These are phyloP conservation scores for Ceriops zippeliana DNA, from an alignment of 345 rosid species.

Conservation along the genomic window DNA sequence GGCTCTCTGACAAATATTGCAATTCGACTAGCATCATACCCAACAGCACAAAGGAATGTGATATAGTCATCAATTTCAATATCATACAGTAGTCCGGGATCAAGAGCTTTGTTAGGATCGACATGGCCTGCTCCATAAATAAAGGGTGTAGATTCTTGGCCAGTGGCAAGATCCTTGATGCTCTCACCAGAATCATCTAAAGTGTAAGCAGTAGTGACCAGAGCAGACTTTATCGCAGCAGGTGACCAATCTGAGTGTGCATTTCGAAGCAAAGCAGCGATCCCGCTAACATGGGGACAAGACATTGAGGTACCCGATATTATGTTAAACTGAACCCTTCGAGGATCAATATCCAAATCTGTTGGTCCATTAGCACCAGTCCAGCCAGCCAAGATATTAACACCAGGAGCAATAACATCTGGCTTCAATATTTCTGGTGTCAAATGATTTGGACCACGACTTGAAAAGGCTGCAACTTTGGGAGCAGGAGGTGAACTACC, in stretches of 20 bases:
- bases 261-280: slow-evolving; percentile 26
- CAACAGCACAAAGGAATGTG: slow-evolving; percentile 74
- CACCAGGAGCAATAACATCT: slow-evolving; percentile 32
- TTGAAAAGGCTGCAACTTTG: slow-evolving; percentile 29
- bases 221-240: slow-evolving; percentile 26
- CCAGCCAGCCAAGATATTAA: slow-evolving; percentile 31
- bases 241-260: slow-evolving; percentile 26
- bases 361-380: slow-evolving; percentile 22
- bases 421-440: slow-evolving; percentile 31
- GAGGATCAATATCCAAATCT: slow-evolving; percentile 29
- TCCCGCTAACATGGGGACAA: slow-evolving; percentile 30
- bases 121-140: slow-evolving; percentile 83
- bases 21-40: slow-evolving; percentile 51
- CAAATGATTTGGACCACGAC: slow-evolving; percentile 27
- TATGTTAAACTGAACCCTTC: slow-evolving; percentile 32
- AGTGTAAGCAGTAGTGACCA: slow-evolving; percentile 33
- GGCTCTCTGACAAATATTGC: slow-evolving; percentile 56
- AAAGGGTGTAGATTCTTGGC: slow-evolving; percentile 58
- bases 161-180: slow-evolving; percentile 72
- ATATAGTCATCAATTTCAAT: slow-evolving; percentile 45
- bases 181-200: slow-evolving; percentile 58
- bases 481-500: slow-evolving; percentile 27
- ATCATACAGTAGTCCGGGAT: slow-evolving; percentile 81
- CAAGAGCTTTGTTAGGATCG: slow-evolving; percentile 70
- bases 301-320: slow-evolving; percentile 31